Percentiles rank a stretch among this genome's conserved stretches.
Evolutionary conservation across 805 yeast genomes (phyloP).

Genomic region (Ogataea pignaliae): DNA sequence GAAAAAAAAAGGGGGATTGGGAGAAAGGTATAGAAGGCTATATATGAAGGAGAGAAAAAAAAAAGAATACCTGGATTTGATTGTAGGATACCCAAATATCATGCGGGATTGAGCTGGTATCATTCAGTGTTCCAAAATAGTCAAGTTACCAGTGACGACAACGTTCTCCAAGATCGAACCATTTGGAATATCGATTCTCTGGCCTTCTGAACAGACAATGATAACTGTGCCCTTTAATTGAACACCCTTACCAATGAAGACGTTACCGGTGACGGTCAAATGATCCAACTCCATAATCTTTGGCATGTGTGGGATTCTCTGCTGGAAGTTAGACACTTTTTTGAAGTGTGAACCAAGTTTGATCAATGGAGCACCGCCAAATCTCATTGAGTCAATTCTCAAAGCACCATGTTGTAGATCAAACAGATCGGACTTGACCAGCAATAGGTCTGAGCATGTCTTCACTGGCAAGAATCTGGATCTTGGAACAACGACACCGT

Average conservation of each 20-base stretch:
- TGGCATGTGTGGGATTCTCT: slow-evolving; percentile 92
- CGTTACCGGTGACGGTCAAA: slow-evolving; percentile 96
- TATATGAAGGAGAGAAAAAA: background rate
- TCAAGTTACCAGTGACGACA: slow-evolving; percentile 93
- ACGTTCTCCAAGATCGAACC: slow-evolving; percentile 94
- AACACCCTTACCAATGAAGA: slow-evolving; percentile 82
- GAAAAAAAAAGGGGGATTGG: slow-evolving; percentile 46
- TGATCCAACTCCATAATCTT: slow-evolving; percentile 95
- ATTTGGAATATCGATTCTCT: slow-evolving; percentile 94
- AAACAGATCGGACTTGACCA: slow-evolving; percentile 94
- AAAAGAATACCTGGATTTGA: no score
- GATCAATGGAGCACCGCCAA: slow-evolving; percentile 89
- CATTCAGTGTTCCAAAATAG: slow-evolving; percentile 80
- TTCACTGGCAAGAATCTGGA: slow-evolving; percentile 96
- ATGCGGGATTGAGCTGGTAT: no score
- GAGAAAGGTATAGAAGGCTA: background rate
- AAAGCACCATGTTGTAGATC: slow-evolving; percentile 88
- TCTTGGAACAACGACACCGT: slow-evolving; percentile 98
- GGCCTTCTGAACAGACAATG: slow-evolving; percentile 95
- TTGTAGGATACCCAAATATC: no score
- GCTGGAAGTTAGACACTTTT: slow-evolving; percentile 87
- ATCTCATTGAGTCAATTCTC: slow-evolving; percentile 77
- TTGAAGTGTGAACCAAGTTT: slow-evolving; percentile 96
- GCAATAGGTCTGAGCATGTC: slow-evolving; percentile 89
- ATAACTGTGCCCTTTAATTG: slow-evolving; percentile 95